Base-by-base conservation (phyloP, 2,329 filamentous ascomycete species). In the Ceratocystis albifundus region DNA sequence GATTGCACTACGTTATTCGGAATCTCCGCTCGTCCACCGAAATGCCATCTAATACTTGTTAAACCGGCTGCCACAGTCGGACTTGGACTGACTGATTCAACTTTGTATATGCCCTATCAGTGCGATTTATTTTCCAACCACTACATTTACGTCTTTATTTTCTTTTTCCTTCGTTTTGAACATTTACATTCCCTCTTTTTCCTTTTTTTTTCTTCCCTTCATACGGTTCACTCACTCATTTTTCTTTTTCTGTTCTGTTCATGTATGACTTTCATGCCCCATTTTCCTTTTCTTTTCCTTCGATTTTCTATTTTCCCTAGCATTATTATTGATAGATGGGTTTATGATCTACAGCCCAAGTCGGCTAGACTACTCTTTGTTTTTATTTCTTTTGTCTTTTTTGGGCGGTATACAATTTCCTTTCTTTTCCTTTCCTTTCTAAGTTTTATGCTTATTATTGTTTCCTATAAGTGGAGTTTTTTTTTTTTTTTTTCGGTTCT, bases 371-470 rank as follows among this genome's bases (percentile, higher is more conserved):
- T 36, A 50, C 64, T 65, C 62, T 6, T 15, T 65, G 32, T 55
- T 32, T 53, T 65, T 67, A 30, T 30, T 66, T 66, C 15, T 32
- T 62, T 44, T 55, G 2, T 44, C 10, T 65, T n/a, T n/a, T 61
- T 65, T 30, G 20, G 20, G 28, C 20, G 25, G n/a, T 12, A 3
- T 64, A n/a, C 41, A 12, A 25, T 59, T 28, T 62, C n/a, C 62
- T 30, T 44, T 63, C 41, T 25, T 61, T 46, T 61, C 20, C 7
- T 30, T 44, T 63, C 41, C 25, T 61, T 46, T 61, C 20, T 4
- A 22, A 20, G 28, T 22, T 15, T 61, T 48, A 28, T 50, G 28
- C n/a, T 32, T 61, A 46, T 59, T 30, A 28, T 28, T 6, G 22
- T n/a, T 20, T 36, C 50, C 61, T 12, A 32, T 36, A 12, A 20